Evolutionary conservation across 192 early-diverging fungal genomes (phyloP), one percentile per base, ranked within the genome.

Genomic region (Entomortierella lignicola): DNA sequence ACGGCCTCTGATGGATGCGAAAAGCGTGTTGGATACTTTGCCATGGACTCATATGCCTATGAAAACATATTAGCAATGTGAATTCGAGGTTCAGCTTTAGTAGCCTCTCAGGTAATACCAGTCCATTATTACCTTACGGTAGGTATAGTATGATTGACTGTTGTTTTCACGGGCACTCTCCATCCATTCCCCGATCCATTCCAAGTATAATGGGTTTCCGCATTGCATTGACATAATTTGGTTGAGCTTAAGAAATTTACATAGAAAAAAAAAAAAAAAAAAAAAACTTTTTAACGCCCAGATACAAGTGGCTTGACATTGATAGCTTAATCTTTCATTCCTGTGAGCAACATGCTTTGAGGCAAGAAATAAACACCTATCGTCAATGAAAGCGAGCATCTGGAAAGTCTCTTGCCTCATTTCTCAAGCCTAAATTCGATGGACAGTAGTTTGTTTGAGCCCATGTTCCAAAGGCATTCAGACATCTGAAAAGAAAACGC

Each of bases 171-270:
- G 71, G 4, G 89, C 89, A 18, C 84, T 67, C 20, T 88, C 83
- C 82, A 89, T 85, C 92, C 90, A 91, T 63, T 92, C 90, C n/a
- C 70, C 74, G 7, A 93, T 71, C 92, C 92, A 94, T 64, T 86
- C 66, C 41, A 87, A 65, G 39, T 85, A 88, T 25, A 93, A 64
- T 8, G 91, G 91, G 69, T 94, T 94, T 17, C 88, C 91, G 69
- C 92, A 92, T 18, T 82, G 50, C 42, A 42, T 43, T 48, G 55
- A 32, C 7, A 5, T 11, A 42, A 13, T 60, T 60, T 21, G 12
- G 25, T 48, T 8, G 23, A 11, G 42, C 27, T 12, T 18, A 60
- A 47, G 10, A 25, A 42, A n/a, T n/a, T n/a, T n/a, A n/a, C n/a
- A 41, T 20, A 27, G 25, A 2, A 53, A 41, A 59, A 25, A 53